phyloP scores from a whole-genome alignment of 768 basidiomycete species.

The Termitomyces sp. region DNA sequence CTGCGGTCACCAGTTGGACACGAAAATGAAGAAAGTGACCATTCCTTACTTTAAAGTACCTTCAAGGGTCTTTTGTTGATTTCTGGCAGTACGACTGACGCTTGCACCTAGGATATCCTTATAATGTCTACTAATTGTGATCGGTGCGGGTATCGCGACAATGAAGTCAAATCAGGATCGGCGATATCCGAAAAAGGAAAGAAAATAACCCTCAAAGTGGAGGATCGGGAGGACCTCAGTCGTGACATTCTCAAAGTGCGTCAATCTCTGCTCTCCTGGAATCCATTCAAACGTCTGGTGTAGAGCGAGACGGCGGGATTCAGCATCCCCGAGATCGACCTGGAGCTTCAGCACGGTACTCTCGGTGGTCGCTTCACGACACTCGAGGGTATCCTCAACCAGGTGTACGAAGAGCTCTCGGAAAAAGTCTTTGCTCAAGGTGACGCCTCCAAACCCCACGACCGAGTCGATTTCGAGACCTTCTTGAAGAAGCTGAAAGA shows the following conservation, averaged over 20 bases:
- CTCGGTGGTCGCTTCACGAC: slow-evolving; percentile 98
- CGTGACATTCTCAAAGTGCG: slow-evolving; percentile 90
- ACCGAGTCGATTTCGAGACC: slow-evolving; percentile 55
- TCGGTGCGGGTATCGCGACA: slow-evolving; percentile 91
- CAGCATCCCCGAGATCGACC: slow-evolving; percentile 89
- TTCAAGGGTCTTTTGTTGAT: not conserved
- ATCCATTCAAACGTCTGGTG: not conserved
- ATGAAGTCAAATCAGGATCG: slow-evolving; percentile 92
- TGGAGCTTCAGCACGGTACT: slow-evolving; percentile 86
- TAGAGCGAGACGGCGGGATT: slow-evolving; percentile 93
- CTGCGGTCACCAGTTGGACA: slow-evolving; percentile 78
- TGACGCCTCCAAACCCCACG: slow-evolving; percentile 48
- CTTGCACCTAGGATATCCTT: slow-evolving; percentile 68
- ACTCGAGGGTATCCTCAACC: slow-evolving; percentile 89
- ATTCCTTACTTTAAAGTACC: slow-evolving; percentile 99
- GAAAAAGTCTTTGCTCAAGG: slow-evolving; percentile 76
- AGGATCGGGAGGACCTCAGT: slow-evolving; percentile 87
- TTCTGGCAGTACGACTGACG: not conserved
- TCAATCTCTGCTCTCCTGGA: not conserved
- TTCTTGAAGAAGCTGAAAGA: slow-evolving; percentile 78
- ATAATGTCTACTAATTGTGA: slow-evolving; percentile 89
- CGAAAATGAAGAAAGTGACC: slow-evolving; percentile 91
- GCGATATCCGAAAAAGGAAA: slow-evolving; percentile 88
- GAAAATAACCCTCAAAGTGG: slow-evolving; percentile 81
- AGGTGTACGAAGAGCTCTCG: slow-evolving; percentile 91